phyloP scores from a whole-genome alignment of 345 rosid genomes.

The Eucalyptus pumila region DNA sequence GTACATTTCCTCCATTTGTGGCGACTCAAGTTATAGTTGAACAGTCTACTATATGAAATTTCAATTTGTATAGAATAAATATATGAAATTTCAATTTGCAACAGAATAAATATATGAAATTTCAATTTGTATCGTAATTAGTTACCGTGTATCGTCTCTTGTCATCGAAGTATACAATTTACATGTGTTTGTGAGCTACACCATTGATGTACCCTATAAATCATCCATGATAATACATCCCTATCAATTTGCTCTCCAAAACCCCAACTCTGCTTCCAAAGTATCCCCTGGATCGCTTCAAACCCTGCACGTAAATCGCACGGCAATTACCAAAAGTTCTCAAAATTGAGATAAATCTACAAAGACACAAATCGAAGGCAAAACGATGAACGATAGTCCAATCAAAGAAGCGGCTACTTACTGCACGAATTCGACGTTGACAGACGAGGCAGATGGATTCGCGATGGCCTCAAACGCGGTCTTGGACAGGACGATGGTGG shows the following conservation, averaged over 20 bases:
- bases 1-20: not conserved
- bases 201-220: accelerated
- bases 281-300: not conserved
- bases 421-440: constrained; percentile 38
- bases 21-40: not conserved
- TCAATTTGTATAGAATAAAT: too few relatives aligned
- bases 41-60: not conserved
- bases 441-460: not conserved
- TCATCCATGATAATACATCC: not conserved
- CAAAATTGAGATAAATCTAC: not conserved
- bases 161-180: not conserved
- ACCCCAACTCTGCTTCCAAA: not conserved
- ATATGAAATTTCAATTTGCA: too few relatives aligned
- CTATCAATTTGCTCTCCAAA: not conserved
- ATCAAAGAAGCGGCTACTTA: not conserved
- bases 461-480: constrained; percentile 32
- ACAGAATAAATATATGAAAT: not conserved
- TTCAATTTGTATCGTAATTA: not conserved
- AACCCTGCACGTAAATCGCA: not conserved
- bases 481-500: constrained; percentile 31
- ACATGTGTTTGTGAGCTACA: not conserved
- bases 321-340: not conserved
- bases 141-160: accelerated
- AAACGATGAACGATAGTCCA: not conserved
- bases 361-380: not conserved